Conservation (phyloP, 345 rosid species). For the Syzygium oleosum region DNA sequence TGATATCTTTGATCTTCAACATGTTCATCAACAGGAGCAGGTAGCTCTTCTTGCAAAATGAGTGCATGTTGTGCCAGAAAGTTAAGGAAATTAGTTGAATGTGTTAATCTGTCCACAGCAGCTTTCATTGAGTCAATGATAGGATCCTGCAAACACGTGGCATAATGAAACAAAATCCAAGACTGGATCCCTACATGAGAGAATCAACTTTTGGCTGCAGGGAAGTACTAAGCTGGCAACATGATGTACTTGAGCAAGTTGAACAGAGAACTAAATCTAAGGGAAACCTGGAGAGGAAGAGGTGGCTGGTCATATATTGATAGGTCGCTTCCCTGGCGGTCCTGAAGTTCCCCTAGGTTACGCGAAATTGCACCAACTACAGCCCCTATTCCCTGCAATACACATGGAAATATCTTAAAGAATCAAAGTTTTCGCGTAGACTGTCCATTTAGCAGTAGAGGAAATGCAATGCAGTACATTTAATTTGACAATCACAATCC, state of each 20-base stretch:
- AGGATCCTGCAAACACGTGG: conserved; percentile 51
- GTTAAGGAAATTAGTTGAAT: conserved; percentile 81
- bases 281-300: conserved; percentile 72
- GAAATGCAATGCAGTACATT: background rate
- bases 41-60: conserved; percentile 90
- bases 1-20: conserved; percentile 70
- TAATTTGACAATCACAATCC: background rate
- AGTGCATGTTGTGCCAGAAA: conserved; percentile 97
- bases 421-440: background rate
- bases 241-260: background rate
- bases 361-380: conserved; percentile 98
- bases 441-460: background rate
- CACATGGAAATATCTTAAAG: background rate
- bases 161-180: conserved; percentile 5
- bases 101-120: conserved; percentile 78
- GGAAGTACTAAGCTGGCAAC: background rate
- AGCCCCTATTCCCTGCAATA: conserved; percentile 85
- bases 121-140: conserved; percentile 67
- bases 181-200: background rate
- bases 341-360: conserved; percentile 97
- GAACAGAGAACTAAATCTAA: background rate
- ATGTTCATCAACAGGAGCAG: conserved; percentile 59
- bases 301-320: conserved; percentile 91
- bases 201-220: background rate
- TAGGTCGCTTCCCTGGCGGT: conserved; percentile 83